Evolutionary conservation across 306 rosid genomes (phyloP), one percentile per base, ranked within the genome.

Genomic region (Glycine soja): DNA sequence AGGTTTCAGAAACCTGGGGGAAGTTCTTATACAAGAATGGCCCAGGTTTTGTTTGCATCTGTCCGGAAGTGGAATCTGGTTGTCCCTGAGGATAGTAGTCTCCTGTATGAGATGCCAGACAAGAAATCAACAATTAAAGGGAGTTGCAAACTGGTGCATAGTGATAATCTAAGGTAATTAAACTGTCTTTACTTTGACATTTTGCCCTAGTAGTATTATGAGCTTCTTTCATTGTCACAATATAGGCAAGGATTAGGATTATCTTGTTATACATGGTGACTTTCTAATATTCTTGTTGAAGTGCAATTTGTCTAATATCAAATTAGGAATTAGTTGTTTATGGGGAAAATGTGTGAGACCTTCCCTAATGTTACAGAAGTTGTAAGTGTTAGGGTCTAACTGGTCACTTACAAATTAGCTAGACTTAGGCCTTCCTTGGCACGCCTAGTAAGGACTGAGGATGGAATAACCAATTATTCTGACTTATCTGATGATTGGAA

Each of bases 21-120:
- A 61, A 91, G 97, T 81, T 97, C 99, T 43, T 3, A 92, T 61
- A 90, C 95, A 11, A 87, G 97, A 88, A 83, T 95, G 80, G 89
- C 89, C 85, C 99, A 95, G 85, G 99, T 95, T 88, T 74, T 91
- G 84, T 88, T 78, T 52, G 97, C 99, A n/a, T 84, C 99, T 56
- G 80, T 86, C 74, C 89, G 63, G 62, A 93, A 93, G 75, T 76
- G 88, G 87, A 85, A 77, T 81, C 45, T 90, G 72, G 85, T 56
- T 80, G 88, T 89, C 78, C 97, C 98, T n/a, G 65, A 61, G 56
- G 95, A 91, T 70, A 82, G 86, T 63, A 86, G 80, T 82, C 90
- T 91, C 63, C 87, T 92, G 58, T 91, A 88, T 79, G 99, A 95
- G 85, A 84, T 79, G 24, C 85, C 80, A 19, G 92, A 88, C 84